Percentiles rank a stretch among this genome's conserved stretches.
phyloP scores from a whole-genome alignment of 2,329 filamentous ascomycete species.

The Neopestalotiopsis clavispora region DNA sequence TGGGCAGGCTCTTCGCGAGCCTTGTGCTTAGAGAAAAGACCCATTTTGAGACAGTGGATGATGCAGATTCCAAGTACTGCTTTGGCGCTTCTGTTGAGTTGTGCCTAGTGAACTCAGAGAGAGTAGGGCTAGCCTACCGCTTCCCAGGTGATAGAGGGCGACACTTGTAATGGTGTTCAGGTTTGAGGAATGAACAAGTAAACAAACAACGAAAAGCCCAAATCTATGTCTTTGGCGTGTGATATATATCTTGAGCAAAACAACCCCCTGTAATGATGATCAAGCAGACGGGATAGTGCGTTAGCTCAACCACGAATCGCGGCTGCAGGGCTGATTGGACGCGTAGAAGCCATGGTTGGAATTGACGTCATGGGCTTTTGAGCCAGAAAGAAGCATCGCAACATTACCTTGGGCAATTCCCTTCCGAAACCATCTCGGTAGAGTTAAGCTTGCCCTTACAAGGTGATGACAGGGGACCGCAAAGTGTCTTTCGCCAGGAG shows the following conservation, averaged over 20 bases:
- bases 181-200: not conserved
- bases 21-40: slow-evolving; percentile 17
- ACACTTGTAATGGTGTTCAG: not conserved
- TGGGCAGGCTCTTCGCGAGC: slow-evolving; percentile 8
- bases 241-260: not conserved
- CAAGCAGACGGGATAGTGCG: not conserved
- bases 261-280: not conserved
- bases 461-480: not conserved
- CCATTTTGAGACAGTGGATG: slow-evolving; percentile 10
- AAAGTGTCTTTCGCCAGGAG: not conserved
- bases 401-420: too few relatives aligned
- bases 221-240: not conserved
- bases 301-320: not conserved
- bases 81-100: too few relatives aligned
- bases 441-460: slow-evolving; percentile 6
- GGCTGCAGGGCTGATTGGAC: not conserved
- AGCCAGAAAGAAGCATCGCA: not conserved
- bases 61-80: not conserved
- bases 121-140: not conserved
- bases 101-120: not conserved
- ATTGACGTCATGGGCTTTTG: slow-evolving; percentile 2
- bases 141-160: not conserved
- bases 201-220: not conserved
- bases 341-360: not conserved
- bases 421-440: not conserved